Evolutionary conservation across 345 rosid species (phyloP).

Genomic region (Populus davidiana): DNA sequence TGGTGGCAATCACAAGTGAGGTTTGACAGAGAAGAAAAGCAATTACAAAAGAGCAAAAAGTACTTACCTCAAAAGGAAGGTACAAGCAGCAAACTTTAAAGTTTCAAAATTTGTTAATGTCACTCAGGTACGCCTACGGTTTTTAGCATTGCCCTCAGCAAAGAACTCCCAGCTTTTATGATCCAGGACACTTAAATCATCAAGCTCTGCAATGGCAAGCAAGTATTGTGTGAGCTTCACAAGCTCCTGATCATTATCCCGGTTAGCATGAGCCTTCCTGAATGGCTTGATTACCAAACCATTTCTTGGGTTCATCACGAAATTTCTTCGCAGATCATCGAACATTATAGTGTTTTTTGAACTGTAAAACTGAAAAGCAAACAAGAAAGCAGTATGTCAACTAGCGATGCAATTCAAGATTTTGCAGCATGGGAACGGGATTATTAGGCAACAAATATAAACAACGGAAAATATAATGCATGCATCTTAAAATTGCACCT

Average conservation of each 20-base stretch:
- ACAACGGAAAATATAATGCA: neutral
- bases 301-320: conserved; percentile 92
- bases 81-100: conserved; percentile 3
- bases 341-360: conserved; percentile 93
- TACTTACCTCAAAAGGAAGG: conserved; percentile 22
- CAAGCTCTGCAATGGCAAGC: conserved; percentile 80
- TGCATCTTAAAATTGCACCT: conserved; percentile 40
- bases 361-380: conserved; percentile 59
- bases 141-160: conserved; percentile 55
- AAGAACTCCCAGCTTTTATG: conserved; percentile 74
- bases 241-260: conserved; percentile 84
- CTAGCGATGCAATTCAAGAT: neutral
- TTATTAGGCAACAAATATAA: neutral
- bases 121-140: conserved; percentile 60
- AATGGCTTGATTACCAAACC: conserved; percentile 82
- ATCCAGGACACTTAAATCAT: conserved; percentile 68
- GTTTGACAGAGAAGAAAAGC: neutral
- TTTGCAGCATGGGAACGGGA: neutral
- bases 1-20: neutral
- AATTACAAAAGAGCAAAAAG: neutral
- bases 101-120: conserved; percentile 10
- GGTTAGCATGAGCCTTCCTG: conserved; percentile 80
- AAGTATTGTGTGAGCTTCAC: conserved; percentile 78
- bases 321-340: conserved; percentile 83
- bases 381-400: neutral